These are phyloP conservation scores for Lentinula detonsa DNA, from an alignment of 768 basidiomycete genomes.

Conservation along the genomic window DNA sequence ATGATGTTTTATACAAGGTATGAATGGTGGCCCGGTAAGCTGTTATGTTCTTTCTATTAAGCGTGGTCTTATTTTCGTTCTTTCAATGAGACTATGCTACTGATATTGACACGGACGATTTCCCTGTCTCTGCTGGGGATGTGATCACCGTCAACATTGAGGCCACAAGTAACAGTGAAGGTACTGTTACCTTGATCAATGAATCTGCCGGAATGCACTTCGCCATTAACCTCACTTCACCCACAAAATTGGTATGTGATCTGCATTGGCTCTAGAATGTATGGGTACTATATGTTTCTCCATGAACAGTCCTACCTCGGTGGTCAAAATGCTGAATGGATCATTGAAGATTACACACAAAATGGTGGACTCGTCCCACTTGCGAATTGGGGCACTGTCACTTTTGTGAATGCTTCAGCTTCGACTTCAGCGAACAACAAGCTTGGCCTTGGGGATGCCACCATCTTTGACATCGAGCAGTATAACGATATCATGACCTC, in stretches of 20 bases:
- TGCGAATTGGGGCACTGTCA: slow-evolving; percentile 25
- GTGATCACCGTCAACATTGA: neutral
- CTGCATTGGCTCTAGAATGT: neutral
- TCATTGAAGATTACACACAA: neutral
- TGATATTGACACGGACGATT: neutral
- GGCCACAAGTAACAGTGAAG: neutral
- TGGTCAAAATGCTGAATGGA: slow-evolving; percentile 19
- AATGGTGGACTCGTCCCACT: slow-evolving; percentile 19
- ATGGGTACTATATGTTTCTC: neutral
- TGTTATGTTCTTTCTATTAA: neutral
- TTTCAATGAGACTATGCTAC: neutral
- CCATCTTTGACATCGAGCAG: slow-evolving; percentile 1
- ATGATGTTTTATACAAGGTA: slow-evolving; percentile 13
- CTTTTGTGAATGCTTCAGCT: slow-evolving; percentile 21
- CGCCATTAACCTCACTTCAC: neutral
- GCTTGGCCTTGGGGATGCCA: slow-evolving; percentile 6
- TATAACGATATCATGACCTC: neutral
- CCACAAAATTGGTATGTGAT: neutral
- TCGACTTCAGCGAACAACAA: neutral
- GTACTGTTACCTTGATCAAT: neutral
- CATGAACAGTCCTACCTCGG: slow-evolving; percentile 22
- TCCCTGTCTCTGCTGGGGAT: neutral
- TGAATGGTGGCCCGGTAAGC: slow-evolving; percentile 5
- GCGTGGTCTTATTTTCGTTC: neutral
- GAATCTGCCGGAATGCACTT: neutral